Base-by-base conservation (phyloP, 305 asterid species). In the Fraxinus floribunda region DNA sequence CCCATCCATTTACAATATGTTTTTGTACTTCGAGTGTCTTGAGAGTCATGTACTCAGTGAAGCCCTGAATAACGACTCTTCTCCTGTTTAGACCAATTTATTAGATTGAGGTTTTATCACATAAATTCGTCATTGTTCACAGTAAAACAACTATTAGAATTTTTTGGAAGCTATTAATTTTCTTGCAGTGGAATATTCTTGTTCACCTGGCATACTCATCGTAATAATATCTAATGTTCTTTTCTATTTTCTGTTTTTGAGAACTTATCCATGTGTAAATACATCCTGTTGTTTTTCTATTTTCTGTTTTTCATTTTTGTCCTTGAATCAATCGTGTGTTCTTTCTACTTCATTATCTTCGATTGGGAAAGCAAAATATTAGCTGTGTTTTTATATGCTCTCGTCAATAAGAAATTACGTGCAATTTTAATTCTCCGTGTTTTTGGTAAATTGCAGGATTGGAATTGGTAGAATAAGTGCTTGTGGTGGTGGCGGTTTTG, bases 401-500 rank as follows among this genome's bases (percentile, higher is more conserved):
- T 74, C 66, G 38, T 52, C 64, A 73, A 73, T 55, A 2, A 36
- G 26, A 83, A 80, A 75, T 68, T 81, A 49, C 60, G 18, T 52
- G 34, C 38, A 46, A 79, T 77, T 84, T 72, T 86, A 26, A 84
- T 24, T 86, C 38, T 46, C 78, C 34, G 26, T 60, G 20, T 73
- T 88, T 83, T 77, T 80, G 83, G 86, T 85, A 74, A 90, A 83
- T 85, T 90, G 93, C 97, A 97, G 99, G 98, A 89, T 83, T 86
- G 99, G 99, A 88, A 85, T 66, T 80, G 99, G 99, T 82, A 88
- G 81, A 30, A 88, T 97, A 76, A 93, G 97, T 88, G 98, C 99
- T 64, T 93, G 96, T 81, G 98, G 99, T 49, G 99, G 98, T 85
- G 87, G 82, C 84, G 99, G 99, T 85, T 95, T 90, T 85, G 98